phyloP scores from a whole-genome alignment of 164 flowering plant genomes.

The Umbilicus rupestris region DNA sequence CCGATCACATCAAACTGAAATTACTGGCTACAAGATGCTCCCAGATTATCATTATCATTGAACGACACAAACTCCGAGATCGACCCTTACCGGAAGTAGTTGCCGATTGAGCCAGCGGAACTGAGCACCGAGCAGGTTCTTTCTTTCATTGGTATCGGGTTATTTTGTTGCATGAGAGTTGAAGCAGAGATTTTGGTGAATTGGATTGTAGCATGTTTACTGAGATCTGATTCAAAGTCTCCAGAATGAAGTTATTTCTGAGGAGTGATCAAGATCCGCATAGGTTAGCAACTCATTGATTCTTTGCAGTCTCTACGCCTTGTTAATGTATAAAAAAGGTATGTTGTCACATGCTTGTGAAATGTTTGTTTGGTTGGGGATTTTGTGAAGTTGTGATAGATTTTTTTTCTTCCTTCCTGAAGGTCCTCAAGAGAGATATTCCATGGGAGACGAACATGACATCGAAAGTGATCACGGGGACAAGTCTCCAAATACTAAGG shows the following conservation, averaged over 20 bases:
- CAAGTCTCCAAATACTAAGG: constrained; percentile 83
- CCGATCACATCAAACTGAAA: too few species aligned
- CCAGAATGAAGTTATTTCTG: background rate
- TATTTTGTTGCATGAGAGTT: background rate
- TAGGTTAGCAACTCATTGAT: background rate
- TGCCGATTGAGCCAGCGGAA: constrained; percentile 6
- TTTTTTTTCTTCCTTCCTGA: constrained; percentile 5
- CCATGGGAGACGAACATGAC: constrained; percentile 99
- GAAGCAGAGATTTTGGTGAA: background rate
- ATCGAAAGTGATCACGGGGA: constrained; percentile 84
- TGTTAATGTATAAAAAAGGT: background rate
- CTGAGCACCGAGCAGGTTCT: constrained; percentile 2
- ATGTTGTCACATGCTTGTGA: background rate
- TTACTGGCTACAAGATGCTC: too few species aligned
- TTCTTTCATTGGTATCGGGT: background rate
- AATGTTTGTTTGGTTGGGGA: background rate
- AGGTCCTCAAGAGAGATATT: constrained; percentile 93
- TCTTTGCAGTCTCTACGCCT: background rate
- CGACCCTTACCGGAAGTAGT: too few species aligned
- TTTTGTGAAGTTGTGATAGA: background rate
- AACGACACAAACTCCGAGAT: too few species aligned
- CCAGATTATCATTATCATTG: too few species aligned
- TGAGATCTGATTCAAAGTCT: background rate
- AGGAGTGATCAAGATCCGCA: background rate
- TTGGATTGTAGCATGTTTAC: background rate